Evolutionary conservation across 2,329 filamentous ascomycete species (phyloP), one percentile per base, ranked within the genome.

Genomic region (Pestalotiopsis sp.): DNA sequence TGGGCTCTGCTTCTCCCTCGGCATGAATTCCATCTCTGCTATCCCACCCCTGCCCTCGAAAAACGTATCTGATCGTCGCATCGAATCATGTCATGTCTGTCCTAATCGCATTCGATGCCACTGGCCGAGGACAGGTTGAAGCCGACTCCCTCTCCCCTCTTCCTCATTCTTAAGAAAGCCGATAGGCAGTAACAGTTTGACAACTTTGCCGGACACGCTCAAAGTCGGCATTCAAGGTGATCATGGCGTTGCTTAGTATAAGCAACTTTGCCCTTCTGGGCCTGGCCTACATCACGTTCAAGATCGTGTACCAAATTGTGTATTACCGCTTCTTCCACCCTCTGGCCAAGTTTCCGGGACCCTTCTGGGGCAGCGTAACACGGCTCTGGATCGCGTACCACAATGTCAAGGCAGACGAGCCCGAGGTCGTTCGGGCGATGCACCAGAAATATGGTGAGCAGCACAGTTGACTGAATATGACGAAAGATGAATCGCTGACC

Each of bases 351-450:
- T 88, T 87, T 70, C 86, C 86, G 0, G 87, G 87, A 3, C 84
- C 85, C 0, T 88, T 88, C 72, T 87, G 84, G 83, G 86, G 79
- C 31, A 82, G 81, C 65, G 83, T 88, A 17, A 87, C 86, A n/a
- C 76, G 82, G 60, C 77, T 88, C 11, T 88, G 85, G 84, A 83
- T 87, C 65, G 81, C 84, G 62, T 86, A 82, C 71, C 84, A 87
- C 75, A 86, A 85, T 69, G 65, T 85, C 31, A 81, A 80, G 57
- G 82, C 79, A 64, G 83, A 84, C 25, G 85, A 87, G 73, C 79
- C 80, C 63, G 73, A 81, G 58, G 76, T 80, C 1, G 78, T 82
- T 38, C 76, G 80, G 68, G 79, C 78, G 1, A 74, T 87, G 20
- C 81, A 84, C 68, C 78, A 82, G 73, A 83, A 83, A 79, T 82